These are phyloP conservation scores for Colletotrichum spaethianum DNA, from an alignment of 2,329 filamentous ascomycete species.

Conservation along the genomic window DNA sequence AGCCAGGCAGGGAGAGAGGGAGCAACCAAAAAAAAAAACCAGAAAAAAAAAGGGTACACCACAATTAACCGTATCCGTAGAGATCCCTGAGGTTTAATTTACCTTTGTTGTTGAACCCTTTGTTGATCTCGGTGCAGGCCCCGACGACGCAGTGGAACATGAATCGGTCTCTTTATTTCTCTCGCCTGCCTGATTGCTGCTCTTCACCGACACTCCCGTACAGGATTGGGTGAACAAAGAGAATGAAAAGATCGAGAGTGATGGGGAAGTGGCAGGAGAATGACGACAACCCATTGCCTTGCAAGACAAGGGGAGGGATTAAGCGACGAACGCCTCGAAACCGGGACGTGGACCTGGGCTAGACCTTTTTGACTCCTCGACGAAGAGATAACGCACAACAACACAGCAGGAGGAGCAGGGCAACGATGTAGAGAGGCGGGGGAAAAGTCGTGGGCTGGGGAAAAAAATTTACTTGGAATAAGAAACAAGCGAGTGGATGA, in stretches of 20 bases:
- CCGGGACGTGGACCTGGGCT: not conserved
- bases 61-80: not conserved
- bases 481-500: not conserved
- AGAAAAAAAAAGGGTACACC: not conserved
- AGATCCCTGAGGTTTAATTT: not conserved
- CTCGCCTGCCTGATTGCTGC: not conserved
- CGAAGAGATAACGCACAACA: not conserved
- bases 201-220: conserved; percentile 25
- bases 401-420: not conserved
- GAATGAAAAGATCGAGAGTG: not conserved
- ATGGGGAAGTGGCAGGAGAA: conserved; percentile 31
- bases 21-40: not conserved
- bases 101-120: conserved; percentile 25
- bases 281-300: conserved; percentile 33
- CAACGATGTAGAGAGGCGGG: not conserved
- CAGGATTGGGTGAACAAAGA: conserved; percentile 11
- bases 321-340: conserved; percentile 30
- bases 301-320: conserved; percentile 27
- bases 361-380: conserved; percentile 4
- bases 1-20: not conserved
- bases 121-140: conserved; percentile 27
- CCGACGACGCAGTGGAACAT: conserved; percentile 19
- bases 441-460: not conserved
- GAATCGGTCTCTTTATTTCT: not conserved
- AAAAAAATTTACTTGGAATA: not conserved